A percentile compares a stretch with the other conserved stretches of the same genome.
Evolutionary conservation across 2,329 filamentous ascomycete genomes (phyloP).

Genomic region (Metarhizium guizhouense): DNA sequence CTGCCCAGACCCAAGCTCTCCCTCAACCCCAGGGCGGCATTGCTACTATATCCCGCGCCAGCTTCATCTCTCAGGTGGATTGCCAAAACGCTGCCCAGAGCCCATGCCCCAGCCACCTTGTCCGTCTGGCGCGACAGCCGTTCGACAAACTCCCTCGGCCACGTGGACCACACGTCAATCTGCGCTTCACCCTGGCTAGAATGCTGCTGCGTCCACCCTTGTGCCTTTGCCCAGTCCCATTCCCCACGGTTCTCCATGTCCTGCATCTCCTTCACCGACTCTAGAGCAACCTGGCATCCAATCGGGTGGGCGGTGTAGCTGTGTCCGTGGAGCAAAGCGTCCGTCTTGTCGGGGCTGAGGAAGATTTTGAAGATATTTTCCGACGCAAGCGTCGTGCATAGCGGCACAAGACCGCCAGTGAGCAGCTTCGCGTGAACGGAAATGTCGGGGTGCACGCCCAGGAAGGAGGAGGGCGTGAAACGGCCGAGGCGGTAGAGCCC

Average conservation of each 20-base stretch:
- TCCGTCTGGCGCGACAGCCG: constrained; percentile 44
- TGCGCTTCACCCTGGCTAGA: not conserved
- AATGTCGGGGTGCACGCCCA: constrained; percentile 62
- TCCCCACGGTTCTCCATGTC: constrained; percentile 44
- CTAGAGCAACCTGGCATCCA: constrained; percentile 70
- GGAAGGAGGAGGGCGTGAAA: constrained; percentile 60
- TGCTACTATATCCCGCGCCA: constrained; percentile 37
- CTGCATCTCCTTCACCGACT: constrained; percentile 51
- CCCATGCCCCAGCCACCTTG: constrained; percentile 57
- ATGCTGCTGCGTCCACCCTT: constrained; percentile 27
- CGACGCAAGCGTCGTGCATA: constrained; percentile 68
- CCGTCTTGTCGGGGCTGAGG: constrained; percentile 61
- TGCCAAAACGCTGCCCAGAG: constrained; percentile 65
- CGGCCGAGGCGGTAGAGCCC: constrained; percentile 74
- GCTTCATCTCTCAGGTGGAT: constrained; percentile 41
- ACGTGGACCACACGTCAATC: constrained; percentile 54
- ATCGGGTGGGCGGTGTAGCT: constrained; percentile 81
- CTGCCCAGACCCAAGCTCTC: constrained; percentile 19
- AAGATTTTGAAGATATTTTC: constrained; percentile 66
- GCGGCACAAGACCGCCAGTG: constrained; percentile 69
- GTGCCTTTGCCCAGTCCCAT: constrained; percentile 47
- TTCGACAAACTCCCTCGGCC: constrained; percentile 53
- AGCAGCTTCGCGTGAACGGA: constrained; percentile 76
- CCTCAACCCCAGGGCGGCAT: constrained; percentile 34
- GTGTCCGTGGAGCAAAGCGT: constrained; percentile 74